Conservation (phyloP, 768 basidiomycete species). For the Lactifluus volemus region DNA sequence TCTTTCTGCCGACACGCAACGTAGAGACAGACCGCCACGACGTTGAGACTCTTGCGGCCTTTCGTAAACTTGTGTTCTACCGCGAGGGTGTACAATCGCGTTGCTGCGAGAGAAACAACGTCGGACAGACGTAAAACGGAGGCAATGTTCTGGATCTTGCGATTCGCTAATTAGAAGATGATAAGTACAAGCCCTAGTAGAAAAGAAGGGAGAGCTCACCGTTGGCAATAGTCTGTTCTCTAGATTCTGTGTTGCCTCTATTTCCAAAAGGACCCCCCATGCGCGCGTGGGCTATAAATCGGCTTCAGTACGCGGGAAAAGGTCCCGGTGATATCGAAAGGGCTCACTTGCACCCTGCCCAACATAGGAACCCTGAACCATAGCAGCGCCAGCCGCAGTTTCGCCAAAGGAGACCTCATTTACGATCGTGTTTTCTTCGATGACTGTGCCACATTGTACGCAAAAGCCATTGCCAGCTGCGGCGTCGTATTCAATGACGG, state of each 20-base stretch:
- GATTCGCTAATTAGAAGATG: constrained; percentile 44
- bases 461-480: constrained; percentile 84
- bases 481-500: constrained; percentile 77
- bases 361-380: constrained; percentile 92
- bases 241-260: constrained; percentile 68
- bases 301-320: neutral
- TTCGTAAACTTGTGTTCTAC: constrained; percentile 92
- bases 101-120: constrained; percentile 70
- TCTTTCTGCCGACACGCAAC: constrained; percentile 88
- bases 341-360: constrained; percentile 82
- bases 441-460: constrained; percentile 76
- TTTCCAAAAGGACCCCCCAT: constrained; percentile 80
- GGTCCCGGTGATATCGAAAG: neutral
- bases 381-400: constrained; percentile 82
- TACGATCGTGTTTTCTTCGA: constrained; percentile 91
- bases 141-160: constrained; percentile 78
- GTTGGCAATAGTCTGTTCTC: constrained; percentile 87
- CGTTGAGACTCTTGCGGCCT: constrained; percentile 85
- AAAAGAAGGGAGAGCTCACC: constrained; percentile 37
- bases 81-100: constrained; percentile 85
- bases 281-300: constrained; percentile 58
- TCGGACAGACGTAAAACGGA: constrained; percentile 72
- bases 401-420: constrained; percentile 96
- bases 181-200: neutral
- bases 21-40: constrained; percentile 94